Conservation (phyloP, 2,329 filamentous ascomycete species). For the Aspergillus sp. region DNA sequence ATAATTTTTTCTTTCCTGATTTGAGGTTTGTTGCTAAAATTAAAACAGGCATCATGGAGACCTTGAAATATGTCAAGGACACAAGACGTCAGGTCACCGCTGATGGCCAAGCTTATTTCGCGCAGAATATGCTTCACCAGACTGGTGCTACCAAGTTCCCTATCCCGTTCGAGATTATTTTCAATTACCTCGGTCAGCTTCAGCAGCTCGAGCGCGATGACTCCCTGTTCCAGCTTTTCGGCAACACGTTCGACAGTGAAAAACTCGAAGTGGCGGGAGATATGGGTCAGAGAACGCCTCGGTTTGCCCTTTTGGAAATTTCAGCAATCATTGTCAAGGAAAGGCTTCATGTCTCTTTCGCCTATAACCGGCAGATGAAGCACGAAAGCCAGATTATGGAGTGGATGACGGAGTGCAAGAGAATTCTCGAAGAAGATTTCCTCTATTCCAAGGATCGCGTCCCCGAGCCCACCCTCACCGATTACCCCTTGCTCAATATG, state of each 20-base stretch:
- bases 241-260: conserved; percentile 32
- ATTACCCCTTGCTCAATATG: conserved; percentile 46
- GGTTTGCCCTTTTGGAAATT: conserved; percentile 53
- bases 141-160: conserved; percentile 35
- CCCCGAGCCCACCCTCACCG: conserved; percentile 38
- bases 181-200: conserved; percentile 40
- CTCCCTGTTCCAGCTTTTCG: conserved; percentile 43
- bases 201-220: conserved; percentile 48
- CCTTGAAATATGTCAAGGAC: conserved; percentile 40
- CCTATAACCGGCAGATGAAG: conserved; percentile 49
- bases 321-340: conserved; percentile 50
- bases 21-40: conserved; percentile 10
- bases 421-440: conserved; percentile 34
- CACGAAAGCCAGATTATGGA: conserved; percentile 42
- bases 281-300: conserved; percentile 44
- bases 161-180: conserved; percentile 41
- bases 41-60: conserved; percentile 27
- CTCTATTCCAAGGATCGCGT: conserved; percentile 24
- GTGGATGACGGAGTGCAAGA: conserved; percentile 45
- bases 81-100: conserved; percentile 33
- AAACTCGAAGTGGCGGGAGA: conserved; percentile 41
- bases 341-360: conserved; percentile 49
- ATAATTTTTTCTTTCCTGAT: not conserved
- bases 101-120: conserved; percentile 38
- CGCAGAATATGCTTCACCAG: conserved; percentile 27